A percentile compares a stretch with the other conserved stretches of the same genome.
Conservation (phyloP, 2,329 filamentous ascomycete species). For the Seiridium cupressi region DNA sequence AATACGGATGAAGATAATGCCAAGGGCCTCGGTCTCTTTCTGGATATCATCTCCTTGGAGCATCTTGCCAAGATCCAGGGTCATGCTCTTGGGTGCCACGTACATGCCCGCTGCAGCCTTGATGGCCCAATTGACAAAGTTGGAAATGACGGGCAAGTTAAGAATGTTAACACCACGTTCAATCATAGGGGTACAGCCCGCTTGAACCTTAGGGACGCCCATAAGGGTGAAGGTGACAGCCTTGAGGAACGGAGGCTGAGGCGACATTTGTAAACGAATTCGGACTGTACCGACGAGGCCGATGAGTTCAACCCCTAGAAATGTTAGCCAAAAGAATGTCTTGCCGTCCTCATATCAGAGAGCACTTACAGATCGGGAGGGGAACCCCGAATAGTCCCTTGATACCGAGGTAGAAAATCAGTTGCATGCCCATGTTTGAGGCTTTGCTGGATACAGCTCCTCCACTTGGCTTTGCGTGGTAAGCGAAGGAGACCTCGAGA, state of each 20-base stretch:
- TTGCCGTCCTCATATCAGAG: conserved; percentile 11
- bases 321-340: conserved; percentile 10
- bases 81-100: conserved; percentile 92
- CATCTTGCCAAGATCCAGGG: conserved; percentile 85
- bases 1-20: conserved; percentile 89
- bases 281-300: conserved; percentile 87
- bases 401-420: conserved; percentile 90
- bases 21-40: conserved; percentile 83
- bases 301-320: conserved; percentile 72
- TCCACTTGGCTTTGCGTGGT: conserved; percentile 78
- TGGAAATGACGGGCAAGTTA: conserved; percentile 88
- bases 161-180: conserved; percentile 86
- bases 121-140: conserved; percentile 96
- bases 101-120: conserved; percentile 85
- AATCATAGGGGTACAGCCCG: conserved; percentile 90
- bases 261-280: conserved; percentile 79
- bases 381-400: conserved; percentile 88
- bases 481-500: conserved; percentile 84
- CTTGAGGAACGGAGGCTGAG: conserved; percentile 89
- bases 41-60: conserved; percentile 88
- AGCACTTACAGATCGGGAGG: conserved; percentile 66
- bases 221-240: conserved; percentile 91
- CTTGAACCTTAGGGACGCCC: conserved; percentile 85
- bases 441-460: conserved; percentile 75
- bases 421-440: conserved; percentile 94